Evolutionary conservation across 345 rosid species (phyloP).

Genomic region (Acer campestre): DNA sequence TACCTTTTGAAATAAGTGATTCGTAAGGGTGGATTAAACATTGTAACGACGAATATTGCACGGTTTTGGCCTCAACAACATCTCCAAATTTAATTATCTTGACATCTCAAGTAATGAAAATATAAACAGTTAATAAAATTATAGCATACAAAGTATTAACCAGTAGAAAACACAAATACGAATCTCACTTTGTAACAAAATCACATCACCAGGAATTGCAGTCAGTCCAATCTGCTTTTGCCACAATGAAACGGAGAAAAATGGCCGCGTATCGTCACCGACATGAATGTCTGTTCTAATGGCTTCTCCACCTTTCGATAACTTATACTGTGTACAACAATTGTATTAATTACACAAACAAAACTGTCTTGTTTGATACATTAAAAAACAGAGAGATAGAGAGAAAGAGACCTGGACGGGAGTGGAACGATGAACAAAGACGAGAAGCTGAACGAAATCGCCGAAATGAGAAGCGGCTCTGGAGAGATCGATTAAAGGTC

Average conservation of each 20-base stretch:
- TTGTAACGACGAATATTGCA: constrained; percentile 40
- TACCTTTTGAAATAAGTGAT: constrained; percentile 44
- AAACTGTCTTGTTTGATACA: neutral
- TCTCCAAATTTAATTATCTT: constrained; percentile 45
- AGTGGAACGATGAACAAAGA: constrained; percentile 50
- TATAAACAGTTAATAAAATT: neutral
- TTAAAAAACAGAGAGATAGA: neutral
- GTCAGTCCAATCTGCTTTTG: constrained; percentile 43
- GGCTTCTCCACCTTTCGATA: constrained; percentile 45
- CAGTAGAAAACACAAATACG: neutral
- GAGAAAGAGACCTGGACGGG: constrained; percentile 50
- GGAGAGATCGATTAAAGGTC: constrained; percentile 54
- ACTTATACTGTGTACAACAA: constrained; percentile 38
- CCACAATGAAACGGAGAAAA: constrained; percentile 51
- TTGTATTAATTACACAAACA: neutral
- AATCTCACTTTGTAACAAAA: constrained; percentile 43
- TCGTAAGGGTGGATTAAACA: constrained; percentile 36
- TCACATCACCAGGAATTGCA: constrained; percentile 42
- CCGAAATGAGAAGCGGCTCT: constrained; percentile 46
- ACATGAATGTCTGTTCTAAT: constrained; percentile 60
- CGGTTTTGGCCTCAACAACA: constrained; percentile 46
- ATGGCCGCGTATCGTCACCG: constrained; percentile 54
- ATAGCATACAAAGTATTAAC: neutral
- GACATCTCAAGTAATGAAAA: constrained; percentile 35
- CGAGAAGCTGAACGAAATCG: constrained; percentile 60